Conservation (phyloP, 2,329 filamentous ascomycete genomes). For the Colletotrichum eremochloae region DNA sequence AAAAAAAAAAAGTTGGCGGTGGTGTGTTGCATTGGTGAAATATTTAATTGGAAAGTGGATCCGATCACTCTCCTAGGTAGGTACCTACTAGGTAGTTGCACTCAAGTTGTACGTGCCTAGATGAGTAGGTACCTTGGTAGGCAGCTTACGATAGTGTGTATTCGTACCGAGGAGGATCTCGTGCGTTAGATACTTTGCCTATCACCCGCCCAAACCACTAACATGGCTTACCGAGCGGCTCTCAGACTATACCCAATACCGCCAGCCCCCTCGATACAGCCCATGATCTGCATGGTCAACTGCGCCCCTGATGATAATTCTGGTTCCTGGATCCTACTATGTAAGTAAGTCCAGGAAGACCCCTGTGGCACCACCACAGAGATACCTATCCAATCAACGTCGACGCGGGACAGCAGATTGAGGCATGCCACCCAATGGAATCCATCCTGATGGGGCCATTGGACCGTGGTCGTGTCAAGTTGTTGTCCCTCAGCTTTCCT, state of each 20-base stretch:
- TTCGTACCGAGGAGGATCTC: constrained; percentile 10
- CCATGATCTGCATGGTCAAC: constrained; percentile 32
- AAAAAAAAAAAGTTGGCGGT: not conserved
- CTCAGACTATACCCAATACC: constrained; percentile 11
- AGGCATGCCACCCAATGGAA: constrained; percentile 13
- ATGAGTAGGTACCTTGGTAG: no score
- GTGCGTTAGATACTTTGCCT: not conserved
- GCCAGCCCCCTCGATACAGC: not conserved
- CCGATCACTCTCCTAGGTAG: constrained; percentile 20
- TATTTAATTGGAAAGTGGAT: constrained; percentile 39
- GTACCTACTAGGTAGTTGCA: no score
- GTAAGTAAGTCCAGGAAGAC: not conserved
- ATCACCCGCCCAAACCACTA: not conserved
- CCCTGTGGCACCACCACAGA: constrained; percentile 17
- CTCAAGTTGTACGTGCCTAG: no score
- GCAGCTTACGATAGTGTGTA: constrained; percentile 17
- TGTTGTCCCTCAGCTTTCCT: constrained; percentile 24
- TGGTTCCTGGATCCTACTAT: constrained; percentile 36
- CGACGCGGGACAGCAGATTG: constrained; percentile 14
- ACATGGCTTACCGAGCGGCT: not conserved
- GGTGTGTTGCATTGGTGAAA: constrained; percentile 40
- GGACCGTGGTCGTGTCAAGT: constrained; percentile 28
- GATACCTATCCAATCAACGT: constrained; percentile 32
- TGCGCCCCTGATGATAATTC: constrained; percentile 40
- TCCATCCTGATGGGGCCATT: constrained; percentile 26